Percentiles rank a stretch among this genome's conserved stretches.
Evolutionary conservation across 1,284 basidiomycete genomes (phyloP).

Genomic region (Irpex sp.): DNA sequence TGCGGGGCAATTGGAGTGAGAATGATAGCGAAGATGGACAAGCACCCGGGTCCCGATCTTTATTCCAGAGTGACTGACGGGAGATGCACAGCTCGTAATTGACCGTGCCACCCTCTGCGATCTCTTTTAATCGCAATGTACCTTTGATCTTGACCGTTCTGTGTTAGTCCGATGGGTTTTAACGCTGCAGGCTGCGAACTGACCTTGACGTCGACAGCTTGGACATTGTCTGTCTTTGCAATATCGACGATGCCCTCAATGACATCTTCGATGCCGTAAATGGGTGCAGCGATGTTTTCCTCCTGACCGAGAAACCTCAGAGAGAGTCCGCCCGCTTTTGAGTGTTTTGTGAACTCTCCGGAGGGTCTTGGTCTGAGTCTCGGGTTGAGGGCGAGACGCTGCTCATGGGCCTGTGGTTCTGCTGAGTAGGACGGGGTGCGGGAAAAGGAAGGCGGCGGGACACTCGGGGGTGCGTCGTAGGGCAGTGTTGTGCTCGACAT

Average conservation of each 20-base stretch:
- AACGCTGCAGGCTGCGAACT: conserved; percentile 8
- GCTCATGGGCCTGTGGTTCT: conserved; percentile 50
- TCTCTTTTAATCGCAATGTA: conserved; percentile 50
- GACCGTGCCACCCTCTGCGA: conserved; percentile 57
- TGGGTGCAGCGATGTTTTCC: conserved; percentile 41
- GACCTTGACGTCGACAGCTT: conserved; percentile 61
- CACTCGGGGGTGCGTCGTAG: conserved; percentile 15
- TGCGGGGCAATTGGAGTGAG: conserved; percentile 47
- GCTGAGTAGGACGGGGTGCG: conserved; percentile 29
- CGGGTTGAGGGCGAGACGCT: conserved; percentile 42
- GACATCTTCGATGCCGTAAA: conserved; percentile 46
- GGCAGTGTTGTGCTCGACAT: conserved; percentile 34
- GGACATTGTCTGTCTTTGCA: conserved; percentile 47
- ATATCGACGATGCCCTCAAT: conserved; percentile 57
- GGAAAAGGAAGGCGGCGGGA: conserved; percentile 13
- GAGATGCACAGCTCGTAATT: conserved; percentile 47
- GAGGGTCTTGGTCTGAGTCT: conserved; percentile 26
- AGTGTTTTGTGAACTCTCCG: conserved; percentile 55
- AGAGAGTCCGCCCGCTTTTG: conserved; percentile 45
- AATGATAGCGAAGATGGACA: conserved; percentile 54
- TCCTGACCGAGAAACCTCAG: conserved; percentile 51
- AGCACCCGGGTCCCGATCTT: conserved; percentile 32
- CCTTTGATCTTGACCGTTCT: conserved; percentile 48
- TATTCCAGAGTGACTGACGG: conserved; percentile 51
- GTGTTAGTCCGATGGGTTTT: conserved; percentile 2